Conservation (phyloP, 2,329 filamentous ascomycete genomes). For the Trichoderma lentiforme region DNA sequence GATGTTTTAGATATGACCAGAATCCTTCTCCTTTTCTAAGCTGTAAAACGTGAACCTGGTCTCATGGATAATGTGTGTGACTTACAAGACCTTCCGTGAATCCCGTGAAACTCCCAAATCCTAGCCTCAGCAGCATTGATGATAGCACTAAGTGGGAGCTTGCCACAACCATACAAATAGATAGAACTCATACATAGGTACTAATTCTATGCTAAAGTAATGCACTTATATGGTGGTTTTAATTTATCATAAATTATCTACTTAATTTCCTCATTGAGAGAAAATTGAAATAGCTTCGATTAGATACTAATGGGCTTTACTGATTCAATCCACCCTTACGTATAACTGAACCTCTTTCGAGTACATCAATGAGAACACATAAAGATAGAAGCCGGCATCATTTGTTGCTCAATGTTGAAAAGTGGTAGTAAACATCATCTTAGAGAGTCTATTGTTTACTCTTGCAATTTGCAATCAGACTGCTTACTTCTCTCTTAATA, state of each 20-base stretch:
- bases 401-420: neutral
- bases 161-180: too few relatives aligned
- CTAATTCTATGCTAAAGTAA: neutral
- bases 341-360: neutral
- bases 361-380: neutral
- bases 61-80: too few relatives aligned
- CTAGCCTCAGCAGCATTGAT: too few relatives aligned
- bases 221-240: fast-evolving
- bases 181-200: neutral
- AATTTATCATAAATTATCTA: neutral
- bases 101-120: too few relatives aligned
- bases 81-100: too few relatives aligned
- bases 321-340: neutral
- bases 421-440: neutral
- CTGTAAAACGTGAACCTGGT: too few relatives aligned
- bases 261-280: neutral
- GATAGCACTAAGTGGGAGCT: too few relatives aligned
- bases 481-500: neutral
- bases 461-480: neutral
- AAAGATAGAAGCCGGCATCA: neutral
- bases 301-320: neutral
- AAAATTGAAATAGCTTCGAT: neutral
- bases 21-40: too few relatives aligned
- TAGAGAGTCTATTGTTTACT: neutral
- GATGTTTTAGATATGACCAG: too few relatives aligned